Percentiles rank a stretch among this genome's conserved stretches.
Conservation (phyloP, 2,329 filamentous ascomycete species). For the Epichloe sylvatica region DNA sequence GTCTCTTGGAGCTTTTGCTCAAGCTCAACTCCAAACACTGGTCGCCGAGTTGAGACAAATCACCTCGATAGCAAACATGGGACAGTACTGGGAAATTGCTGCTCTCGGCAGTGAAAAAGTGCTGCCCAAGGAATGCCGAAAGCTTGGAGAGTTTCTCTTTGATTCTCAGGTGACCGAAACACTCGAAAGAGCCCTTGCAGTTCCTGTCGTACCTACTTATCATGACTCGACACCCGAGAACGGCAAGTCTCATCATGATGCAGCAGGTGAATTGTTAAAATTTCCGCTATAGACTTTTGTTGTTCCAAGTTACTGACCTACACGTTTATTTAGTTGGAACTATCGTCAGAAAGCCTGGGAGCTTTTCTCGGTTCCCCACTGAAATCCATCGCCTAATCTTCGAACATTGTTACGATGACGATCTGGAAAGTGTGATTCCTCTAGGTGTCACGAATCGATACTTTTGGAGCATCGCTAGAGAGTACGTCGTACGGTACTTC, state of each 20-base stretch:
- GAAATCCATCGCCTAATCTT: not conserved
- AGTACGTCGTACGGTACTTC: not conserved
- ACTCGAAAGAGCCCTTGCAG: not conserved
- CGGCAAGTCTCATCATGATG: too few relatives aligned
- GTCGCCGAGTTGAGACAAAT: too few relatives aligned
- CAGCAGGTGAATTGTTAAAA: too few relatives aligned
- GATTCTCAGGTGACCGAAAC: not conserved
- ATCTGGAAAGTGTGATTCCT: not conserved
- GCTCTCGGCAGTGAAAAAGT: not conserved
- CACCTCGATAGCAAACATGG: not conserved
- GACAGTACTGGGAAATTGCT: not conserved
- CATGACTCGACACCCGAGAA: not conserved
- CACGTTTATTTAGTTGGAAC: not conserved
- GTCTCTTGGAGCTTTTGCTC: too few relatives aligned
- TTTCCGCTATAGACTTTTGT: not conserved
- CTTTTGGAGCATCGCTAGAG: not conserved
- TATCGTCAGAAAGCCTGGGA: not conserved
- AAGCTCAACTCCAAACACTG: too few relatives aligned
- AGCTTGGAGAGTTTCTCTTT: not conserved
- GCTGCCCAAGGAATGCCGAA: not conserved
- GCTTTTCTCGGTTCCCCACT: not conserved
- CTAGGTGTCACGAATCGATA: constrained; percentile 1
- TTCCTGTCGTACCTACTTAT: not conserved
- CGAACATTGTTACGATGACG: not conserved
- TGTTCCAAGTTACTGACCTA: not conserved